Percentiles rank a stretch among this genome's conserved stretches.
Evolutionary conservation across 345 rosid species (phyloP).

Genomic region (Sonneratia caseolaris): DNA sequence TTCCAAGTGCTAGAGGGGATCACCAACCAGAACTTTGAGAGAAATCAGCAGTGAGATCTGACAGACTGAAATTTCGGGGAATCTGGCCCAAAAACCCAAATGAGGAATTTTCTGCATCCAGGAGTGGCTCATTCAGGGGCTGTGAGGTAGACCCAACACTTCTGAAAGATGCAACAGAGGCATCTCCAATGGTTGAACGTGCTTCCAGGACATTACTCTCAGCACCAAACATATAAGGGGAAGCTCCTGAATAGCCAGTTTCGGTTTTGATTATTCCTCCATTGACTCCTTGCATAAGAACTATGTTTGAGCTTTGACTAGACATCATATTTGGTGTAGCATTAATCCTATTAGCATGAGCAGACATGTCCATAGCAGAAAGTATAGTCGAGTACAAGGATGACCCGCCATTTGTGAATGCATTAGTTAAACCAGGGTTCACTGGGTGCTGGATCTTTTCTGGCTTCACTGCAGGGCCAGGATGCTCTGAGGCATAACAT

Average conservation of each 20-base stretch:
- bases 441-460: conserved; percentile 48
- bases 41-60: conserved; percentile 86
- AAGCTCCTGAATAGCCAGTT: conserved; percentile 53
- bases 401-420: conserved; percentile 64
- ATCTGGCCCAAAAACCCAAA: conserved; percentile 75
- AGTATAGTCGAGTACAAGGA: conserved; percentile 46
- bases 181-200: conserved; percentile 54
- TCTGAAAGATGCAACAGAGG: conserved; percentile 64
- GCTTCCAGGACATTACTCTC: conserved; percentile 57
- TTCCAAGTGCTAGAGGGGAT: neutral
- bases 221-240: conserved; percentile 61
- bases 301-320: conserved; percentile 57
- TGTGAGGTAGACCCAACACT: conserved; percentile 71
- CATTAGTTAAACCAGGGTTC: conserved; percentile 19
- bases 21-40: conserved; percentile 80
- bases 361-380: conserved; percentile 58
- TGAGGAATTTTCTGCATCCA: conserved; percentile 63
- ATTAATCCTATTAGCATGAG: conserved; percentile 58
- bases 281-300: conserved; percentile 69
- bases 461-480: conserved; percentile 41
- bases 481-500: conserved; percentile 49
- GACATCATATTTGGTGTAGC: conserved; percentile 48
- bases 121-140: conserved; percentile 50
- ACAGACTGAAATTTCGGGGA: conserved; percentile 81
- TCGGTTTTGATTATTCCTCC: conserved; percentile 84